Percentiles rank a stretch among this genome's conserved stretches.
Conservation (phyloP, 2,329 filamentous ascomycete species). For the Nigrograna mackinnonii region DNA sequence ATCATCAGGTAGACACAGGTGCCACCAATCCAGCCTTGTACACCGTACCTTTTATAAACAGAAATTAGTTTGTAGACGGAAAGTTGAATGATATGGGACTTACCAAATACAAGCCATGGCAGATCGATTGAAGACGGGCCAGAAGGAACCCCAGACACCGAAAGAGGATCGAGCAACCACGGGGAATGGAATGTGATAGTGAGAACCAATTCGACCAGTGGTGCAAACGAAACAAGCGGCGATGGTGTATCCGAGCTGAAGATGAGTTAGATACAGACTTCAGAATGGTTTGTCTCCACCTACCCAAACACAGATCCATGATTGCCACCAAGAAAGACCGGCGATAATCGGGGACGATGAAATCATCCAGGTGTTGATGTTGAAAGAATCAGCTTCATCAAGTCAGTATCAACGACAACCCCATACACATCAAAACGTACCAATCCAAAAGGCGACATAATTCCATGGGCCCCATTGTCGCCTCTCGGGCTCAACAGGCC, state of each 20-base stretch:
- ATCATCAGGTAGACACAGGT: conserved; percentile 90
- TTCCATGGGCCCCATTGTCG: conserved; percentile 90
- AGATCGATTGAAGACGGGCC: conserved; percentile 5
- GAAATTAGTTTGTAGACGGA: too few species aligned
- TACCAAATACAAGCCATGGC: conserved; percentile 8
- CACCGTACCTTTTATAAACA: too few species aligned
- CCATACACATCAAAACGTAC: conserved; percentile 19
- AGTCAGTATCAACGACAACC: too few species aligned
- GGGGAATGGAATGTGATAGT: conserved; percentile 6
- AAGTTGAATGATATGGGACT: too few species aligned
- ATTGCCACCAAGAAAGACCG: conserved; percentile 89
- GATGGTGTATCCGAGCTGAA: conserved; percentile 68
- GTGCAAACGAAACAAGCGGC: conserved; percentile 68
- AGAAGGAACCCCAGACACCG: conserved; percentile 5
- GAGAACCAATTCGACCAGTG: conserved; percentile 6
- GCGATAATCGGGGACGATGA: conserved; percentile 77
- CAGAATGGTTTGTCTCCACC: neutral
- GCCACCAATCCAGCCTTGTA: conserved; percentile 81
- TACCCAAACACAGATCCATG: conserved; percentile 73
- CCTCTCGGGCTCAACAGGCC: conserved; percentile 76
- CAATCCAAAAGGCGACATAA: conserved; percentile 87
- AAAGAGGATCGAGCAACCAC: conserved; percentile 4
- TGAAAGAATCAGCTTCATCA: conserved; percentile 45
- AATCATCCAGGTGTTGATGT: conserved; percentile 88
- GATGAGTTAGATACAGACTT: neutral